Evolutionary conservation across 1,284 basidiomycete species (phyloP), one percentile per base, ranked within the genome.

Genomic region (Apiotrichum porosum): DNA sequence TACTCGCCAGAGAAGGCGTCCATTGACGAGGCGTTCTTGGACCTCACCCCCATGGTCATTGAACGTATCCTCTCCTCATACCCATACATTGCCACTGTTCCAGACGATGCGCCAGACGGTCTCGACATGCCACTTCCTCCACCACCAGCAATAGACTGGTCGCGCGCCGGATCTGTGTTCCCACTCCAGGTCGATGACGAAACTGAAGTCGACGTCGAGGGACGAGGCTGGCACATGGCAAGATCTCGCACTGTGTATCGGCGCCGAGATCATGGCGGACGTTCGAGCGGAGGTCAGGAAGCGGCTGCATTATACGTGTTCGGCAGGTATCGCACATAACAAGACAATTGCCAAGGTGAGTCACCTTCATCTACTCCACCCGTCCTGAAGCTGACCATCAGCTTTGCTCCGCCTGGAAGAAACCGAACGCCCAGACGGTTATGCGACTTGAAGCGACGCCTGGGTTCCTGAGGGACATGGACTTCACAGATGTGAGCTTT

Each of bases 311-410:
- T 98, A 99, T 65, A 92, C 91, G 8, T 95, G 89, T 42, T 93
- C 90, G 38, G 94, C 95, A 15, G 95, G 95, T 2, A 86, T 98
- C 47, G 85, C 89, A 2, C 79, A 86, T 57, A 98, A 97, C 72
- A 98, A 97, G 69, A 88, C 92, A 53, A 77, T 97, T 32, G 86
- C 93, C 1, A 97, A 98, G 80, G 88, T 91, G 35, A 54, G 71
- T 38, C 24, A 14, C 1, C 9, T 28, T n/a, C n/a, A n/a, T n/a
- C n/a, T n/a, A n/a, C n/a, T n/a, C n/a, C n/a, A n/a, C n/a, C n/a
- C n/a, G n/a, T n/a, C n/a, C n/a, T n/a, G n/a, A n/a, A n/a, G n/a
- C n/a, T n/a, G n/a, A n/a, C n/a, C n/a, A n/a, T n/a, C 55, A 93
- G 86, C 78, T 95, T 14, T 82, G 83, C 43, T 89, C 89, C 5